Base-by-base conservation (phyloP, 1,139 yeast species). In the Sugiyamaella xylanicola region DNA sequence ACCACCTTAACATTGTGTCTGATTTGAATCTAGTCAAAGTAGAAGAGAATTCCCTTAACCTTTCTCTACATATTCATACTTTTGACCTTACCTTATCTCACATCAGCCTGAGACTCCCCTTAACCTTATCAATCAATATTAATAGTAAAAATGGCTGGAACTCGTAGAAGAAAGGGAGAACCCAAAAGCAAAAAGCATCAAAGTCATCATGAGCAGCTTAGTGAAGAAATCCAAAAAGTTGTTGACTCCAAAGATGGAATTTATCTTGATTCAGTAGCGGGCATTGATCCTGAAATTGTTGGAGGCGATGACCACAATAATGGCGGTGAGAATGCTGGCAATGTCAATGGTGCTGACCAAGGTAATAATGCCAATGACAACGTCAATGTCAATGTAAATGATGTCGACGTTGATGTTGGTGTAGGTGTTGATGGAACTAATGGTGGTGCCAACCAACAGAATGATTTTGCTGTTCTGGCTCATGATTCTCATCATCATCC, bases 201-300 rank as follows among this genome's bases (percentile, higher is more conserved):
- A 47, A 37, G 16, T 16, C 40, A 21, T 19, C 22, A 50, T 36
- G 43, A 21, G 16, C 32, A 36, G 17, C 40, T 50, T 7, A 40
- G 35, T 13, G 44, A 44, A 13, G 53, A 50, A 11, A 45, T 50
- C 7, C 48, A 44, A 16, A 40, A 32, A 4, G 55, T 53, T 19
- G 51, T 32, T 20, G 48, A 41, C 22, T 21, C 42, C n/a, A 53
- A 53, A 16, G 57, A 48, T 29, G 53, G 49, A 7, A 48, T 52
- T 16, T 53, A 55, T 43, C 45, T 55, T 29, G 61, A 59, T 45
- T 45, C 55, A 4, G 68, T 67, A 3, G 62, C 68, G 2, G 72
- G 70, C 32, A 68, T 68, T 50, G 72, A 68, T 51, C 72, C 72
- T 15, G 72, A 66, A 49, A 68, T 68, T 53, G 66, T 64, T 19